Percentiles rank a stretch among this genome's conserved stretches.
These are phyloP conservation scores for Auxenochlorella pyrenoidosa DNA, from an alignment of 139 green algal species.

Conservation along the genomic window DNA sequence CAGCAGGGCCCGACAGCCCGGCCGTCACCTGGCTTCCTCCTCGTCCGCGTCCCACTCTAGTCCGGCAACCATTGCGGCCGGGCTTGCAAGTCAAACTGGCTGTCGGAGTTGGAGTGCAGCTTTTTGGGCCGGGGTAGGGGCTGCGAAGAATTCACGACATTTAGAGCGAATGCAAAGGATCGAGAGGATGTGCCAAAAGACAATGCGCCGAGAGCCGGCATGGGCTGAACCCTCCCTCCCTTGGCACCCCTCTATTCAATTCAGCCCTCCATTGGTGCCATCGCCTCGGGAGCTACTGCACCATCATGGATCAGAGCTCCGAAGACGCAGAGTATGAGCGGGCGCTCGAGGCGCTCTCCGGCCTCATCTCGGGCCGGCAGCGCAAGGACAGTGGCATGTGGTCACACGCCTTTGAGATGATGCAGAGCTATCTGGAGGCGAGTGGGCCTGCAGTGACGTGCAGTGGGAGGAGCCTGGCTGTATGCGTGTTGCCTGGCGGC, in stretches of 20 bases:
- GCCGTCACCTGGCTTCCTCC: constrained; percentile 3
- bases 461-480: too few species aligned
- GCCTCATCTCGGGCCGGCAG: constrained; percentile 73
- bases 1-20: not conserved
- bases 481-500: not conserved
- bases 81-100: not conserved
- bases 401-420: constrained; percentile 77
- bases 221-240: not conserved
- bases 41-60: constrained; percentile 5
- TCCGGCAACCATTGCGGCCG: not conserved
- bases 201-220: not conserved
- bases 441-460: not conserved
- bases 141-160: not conserved
- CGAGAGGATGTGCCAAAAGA: not conserved
- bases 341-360: constrained; percentile 59
- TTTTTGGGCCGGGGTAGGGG: too few species aligned
- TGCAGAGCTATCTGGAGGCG: constrained; percentile 80
- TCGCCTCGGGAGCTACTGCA: not conserved
- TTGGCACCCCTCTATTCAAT: not conserved
- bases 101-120: not conserved
- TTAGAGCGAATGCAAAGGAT: too few species aligned
- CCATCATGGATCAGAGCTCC: not conserved
- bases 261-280: not conserved
- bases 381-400: constrained; percentile 65
- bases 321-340: constrained; percentile 53